These are phyloP conservation scores for Polyporus tsugae DNA, from an alignment of 1,284 basidiomycete species.

Conservation along the genomic window DNA sequence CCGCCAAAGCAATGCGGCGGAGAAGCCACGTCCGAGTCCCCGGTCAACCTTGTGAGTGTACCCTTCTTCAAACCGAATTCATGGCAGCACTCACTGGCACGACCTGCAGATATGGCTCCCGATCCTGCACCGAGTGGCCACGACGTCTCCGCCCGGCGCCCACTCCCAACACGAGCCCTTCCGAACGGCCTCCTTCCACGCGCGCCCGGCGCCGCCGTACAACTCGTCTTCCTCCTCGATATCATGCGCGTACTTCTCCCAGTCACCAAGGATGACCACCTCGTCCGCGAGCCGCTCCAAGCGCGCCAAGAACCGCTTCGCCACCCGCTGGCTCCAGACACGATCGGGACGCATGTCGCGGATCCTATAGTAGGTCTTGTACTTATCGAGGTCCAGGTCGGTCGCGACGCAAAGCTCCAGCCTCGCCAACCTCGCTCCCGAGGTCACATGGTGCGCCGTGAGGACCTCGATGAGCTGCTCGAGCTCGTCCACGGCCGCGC, in stretches of 20 bases:
- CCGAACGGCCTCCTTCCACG: conserved; percentile 1
- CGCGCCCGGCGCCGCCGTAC: not conserved
- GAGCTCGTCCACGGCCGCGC: conserved; percentile 4
- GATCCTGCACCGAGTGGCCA: not conserved
- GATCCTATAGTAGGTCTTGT: not conserved
- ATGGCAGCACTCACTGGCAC: conserved; percentile 1
- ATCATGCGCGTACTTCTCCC: conserved; percentile 1
- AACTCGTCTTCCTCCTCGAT: conserved; percentile 2
- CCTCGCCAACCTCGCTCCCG: not conserved
- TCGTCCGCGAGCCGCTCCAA: conserved; percentile 3
- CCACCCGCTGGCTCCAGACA: not conserved
- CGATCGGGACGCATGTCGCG: not conserved
- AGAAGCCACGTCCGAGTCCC: not conserved
- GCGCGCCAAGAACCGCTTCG: not conserved
- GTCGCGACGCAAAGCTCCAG: conserved; percentile 4
- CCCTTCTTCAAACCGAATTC: not conserved
- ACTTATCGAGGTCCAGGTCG: not conserved
- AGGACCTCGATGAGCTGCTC: conserved; percentile 4
- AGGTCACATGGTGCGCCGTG: not conserved
- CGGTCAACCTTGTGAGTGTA: not conserved
- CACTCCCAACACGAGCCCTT: conserved; percentile 1
- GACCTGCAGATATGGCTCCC: not conserved
- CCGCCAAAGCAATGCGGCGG: not conserved
- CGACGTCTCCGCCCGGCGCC: not conserved
- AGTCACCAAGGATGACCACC: not conserved